Evolutionary conservation across 2,329 filamentous ascomycete genomes (phyloP).

Genomic region (Talaromyces sp.): DNA sequence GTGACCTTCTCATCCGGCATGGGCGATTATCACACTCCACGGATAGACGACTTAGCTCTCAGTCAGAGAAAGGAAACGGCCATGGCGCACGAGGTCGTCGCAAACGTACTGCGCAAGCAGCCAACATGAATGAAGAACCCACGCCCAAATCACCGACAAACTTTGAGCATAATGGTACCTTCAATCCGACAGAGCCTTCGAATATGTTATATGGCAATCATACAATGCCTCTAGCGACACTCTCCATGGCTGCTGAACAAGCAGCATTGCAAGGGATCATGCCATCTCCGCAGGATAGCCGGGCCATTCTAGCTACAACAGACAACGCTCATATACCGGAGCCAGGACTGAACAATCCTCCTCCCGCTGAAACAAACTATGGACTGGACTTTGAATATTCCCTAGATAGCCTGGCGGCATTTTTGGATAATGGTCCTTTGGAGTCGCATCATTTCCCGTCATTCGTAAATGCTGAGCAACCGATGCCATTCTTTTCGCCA

Average conservation of each 20-base stretch:
- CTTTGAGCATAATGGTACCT: conserved; percentile 2
- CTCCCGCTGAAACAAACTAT: neutral
- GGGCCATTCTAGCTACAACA: neutral
- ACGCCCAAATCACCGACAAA: conserved; percentile 17
- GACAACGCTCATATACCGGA: neutral
- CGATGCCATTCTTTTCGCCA: conserved; percentile 38
- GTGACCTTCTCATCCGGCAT: conserved; percentile 36
- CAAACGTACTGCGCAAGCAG: conserved; percentile 10
- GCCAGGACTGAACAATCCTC: neutral
- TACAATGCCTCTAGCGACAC: conserved; percentile 31
- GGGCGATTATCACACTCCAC: conserved; percentile 30
- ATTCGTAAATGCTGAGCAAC: conserved; percentile 35
- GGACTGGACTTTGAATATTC: conserved; percentile 14
- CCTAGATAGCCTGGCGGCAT: conserved; percentile 17
- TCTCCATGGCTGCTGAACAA: conserved; percentile 36
- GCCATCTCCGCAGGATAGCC: neutral
- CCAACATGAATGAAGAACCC: conserved; percentile 14
- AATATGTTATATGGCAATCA: conserved; percentile 8
- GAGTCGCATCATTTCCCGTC: conserved; percentile 35
- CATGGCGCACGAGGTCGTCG: neutral
- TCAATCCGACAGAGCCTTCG: neutral
- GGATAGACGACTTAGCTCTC: neutral
- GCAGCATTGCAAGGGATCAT: conserved; percentile 3
- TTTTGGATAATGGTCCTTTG: conserved; percentile 33
- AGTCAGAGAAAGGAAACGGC: neutral